Base-by-base conservation (phyloP, 768 basidiomycete species). In the Mycena rosella region DNA sequence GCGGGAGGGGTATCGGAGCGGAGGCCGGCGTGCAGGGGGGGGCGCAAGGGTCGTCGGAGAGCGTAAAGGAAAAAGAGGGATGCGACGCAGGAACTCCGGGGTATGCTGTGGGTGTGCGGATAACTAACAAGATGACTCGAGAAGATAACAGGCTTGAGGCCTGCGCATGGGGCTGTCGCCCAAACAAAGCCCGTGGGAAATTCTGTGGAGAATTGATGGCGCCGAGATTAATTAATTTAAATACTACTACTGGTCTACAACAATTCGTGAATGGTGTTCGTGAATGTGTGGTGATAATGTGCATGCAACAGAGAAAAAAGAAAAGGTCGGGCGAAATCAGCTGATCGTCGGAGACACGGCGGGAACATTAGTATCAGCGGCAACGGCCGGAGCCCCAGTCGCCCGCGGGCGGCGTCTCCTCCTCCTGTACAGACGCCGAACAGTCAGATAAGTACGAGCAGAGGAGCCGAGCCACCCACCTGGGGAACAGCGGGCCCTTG, bases 401-500 rank as follows among this genome's bases (percentile, higher is more conserved):
- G 56, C n/a, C 38, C 57, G 57, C 30, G 42, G 52, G 9, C 62
- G 69, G 24, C 60, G 72, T 57, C 67, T 73, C 27, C 27, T 70
- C 52, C 67, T 62, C 38, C 67, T 44, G 42, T 64, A 48, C 52
- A 55, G 22, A 56, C 42, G 42, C 15, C 49, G 36, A 47, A 18
- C 18, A 58, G 52, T 68, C 29, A 68, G 11, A 26, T 34, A 18
- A 17, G 36, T 18, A 48, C 15, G n/a, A n/a, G n/a, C n/a, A n/a
- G n/a, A 53, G 22, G n/a, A 17, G 34, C 44, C 2, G 34, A 60
- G 13, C 11, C 30, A 84, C 88, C 42, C 62, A 93, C 91, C 93
- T 87, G 48, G 94, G 94, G 78, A 95, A 92, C 77, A 95, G 76
- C 15, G 94, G 93, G 0, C 96, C 94, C 72, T 90, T 91, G 10